Evolutionary conservation across 1,139 yeast species (phyloP), one percentile per base, ranked within the genome.

Genomic region (Lodderomyces theae): DNA sequence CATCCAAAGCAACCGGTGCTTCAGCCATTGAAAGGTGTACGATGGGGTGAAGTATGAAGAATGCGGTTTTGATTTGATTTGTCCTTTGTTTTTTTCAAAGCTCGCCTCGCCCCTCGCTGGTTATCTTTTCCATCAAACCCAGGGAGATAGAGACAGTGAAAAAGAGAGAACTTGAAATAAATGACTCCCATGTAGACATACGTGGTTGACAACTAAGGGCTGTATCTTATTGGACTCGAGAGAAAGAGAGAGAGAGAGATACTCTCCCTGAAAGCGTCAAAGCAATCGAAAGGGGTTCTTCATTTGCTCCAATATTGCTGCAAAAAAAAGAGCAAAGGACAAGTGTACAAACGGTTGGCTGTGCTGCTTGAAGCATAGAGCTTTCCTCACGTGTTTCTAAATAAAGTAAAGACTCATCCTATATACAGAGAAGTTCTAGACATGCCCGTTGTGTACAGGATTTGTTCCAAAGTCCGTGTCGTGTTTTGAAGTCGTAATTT

Each of bases 1-100:
- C 21, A 24, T 43, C 44, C 11, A 38, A 18, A 3, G 29, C 16
- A 4, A 31, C 8, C 11, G 29, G 26, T 28, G 8, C 5, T n/a
- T 12, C 24, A 19, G 4, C n/a, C 23, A 31, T 31, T n/a, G 17
- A 15, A 16, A 16, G 7, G 18, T 4, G 12, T 8, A 7, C 7
- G 12, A 7, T 11, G 34, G 10, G 5, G 23, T 18, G 24, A 5
- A 18, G n/a, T n/a, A n/a, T n/a, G n/a, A n/a, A n/a, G n/a, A n/a
- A n/a, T n/a, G n/a, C n/a, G n/a, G n/a, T n/a, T n/a, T n/a, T n/a
- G n/a, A n/a, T n/a, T n/a, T n/a, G n/a, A n/a, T n/a, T n/a, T n/a
- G n/a, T n/a, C n/a, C n/a, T n/a, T n/a, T n/a, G n/a, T n/a, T n/a
- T n/a, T n/a, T n/a, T n/a, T n/a, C n/a, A n/a, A n/a, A n/a, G n/a